Percentiles rank a stretch among this genome's conserved stretches.
These are phyloP conservation scores for Trifolium pratense DNA, from an alignment of 306 rosid genomes.

Conservation along the genomic window DNA sequence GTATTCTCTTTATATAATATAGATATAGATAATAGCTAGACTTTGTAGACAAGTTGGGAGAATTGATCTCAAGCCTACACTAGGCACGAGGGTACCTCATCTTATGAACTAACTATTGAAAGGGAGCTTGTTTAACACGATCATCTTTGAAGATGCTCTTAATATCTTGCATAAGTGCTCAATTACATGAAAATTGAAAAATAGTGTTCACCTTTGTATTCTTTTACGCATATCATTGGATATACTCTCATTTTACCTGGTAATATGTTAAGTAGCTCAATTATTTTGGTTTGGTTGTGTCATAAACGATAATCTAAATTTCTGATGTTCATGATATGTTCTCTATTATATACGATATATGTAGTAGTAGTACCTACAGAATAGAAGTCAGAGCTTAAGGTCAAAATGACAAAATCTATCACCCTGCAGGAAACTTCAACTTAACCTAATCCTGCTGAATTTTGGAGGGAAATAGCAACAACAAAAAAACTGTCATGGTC, in stretches of 20 bases:
- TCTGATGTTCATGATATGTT: neutral
- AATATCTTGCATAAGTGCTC: neutral
- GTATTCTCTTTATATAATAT: too few species aligned
- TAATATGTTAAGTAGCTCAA: neutral
- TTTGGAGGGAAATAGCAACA: slow-evolving; percentile 12
- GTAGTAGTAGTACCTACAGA: neutral
- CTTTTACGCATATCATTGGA: neutral
- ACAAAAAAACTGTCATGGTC: neutral
- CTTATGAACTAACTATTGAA: too few species aligned
- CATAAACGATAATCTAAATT: neutral
- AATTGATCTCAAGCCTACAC: neutral
- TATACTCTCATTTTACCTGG: too few species aligned
- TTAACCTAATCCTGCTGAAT: slow-evolving; percentile 23
- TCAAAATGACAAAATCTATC: too few species aligned
- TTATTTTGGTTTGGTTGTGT: neutral
- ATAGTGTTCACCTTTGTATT: slow-evolving; percentile 6
- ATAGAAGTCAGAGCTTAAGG: too few species aligned
- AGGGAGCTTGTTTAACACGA: neutral
- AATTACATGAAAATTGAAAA: neutral
- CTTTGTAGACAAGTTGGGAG: neutral
- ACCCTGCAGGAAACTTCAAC: too few species aligned
- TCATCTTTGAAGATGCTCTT: neutral
- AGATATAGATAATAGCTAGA: too few species aligned
- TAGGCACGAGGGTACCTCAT: neutral
- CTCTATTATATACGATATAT: too few species aligned